Percentiles rank a stretch among this genome's conserved stretches.
Conservation (phyloP, 208 protist species). For the Wallacemonas sp. region DNA sequence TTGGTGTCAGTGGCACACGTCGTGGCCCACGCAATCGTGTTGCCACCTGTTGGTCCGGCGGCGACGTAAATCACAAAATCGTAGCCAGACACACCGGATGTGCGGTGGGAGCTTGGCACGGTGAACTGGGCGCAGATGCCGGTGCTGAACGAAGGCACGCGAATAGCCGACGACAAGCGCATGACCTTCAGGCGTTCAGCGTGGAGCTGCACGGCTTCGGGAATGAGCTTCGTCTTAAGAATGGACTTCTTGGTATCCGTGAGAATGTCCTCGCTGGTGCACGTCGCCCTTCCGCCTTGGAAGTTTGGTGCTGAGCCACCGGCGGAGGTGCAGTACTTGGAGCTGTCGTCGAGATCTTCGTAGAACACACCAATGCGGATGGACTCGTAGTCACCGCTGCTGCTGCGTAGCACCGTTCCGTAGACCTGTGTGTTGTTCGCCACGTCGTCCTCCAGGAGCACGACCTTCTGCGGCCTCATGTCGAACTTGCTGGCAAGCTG, state of each 20-base stretch:
- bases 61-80: conserved; percentile 78
- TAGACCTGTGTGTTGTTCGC: too few species aligned
- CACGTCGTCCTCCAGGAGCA: too few species aligned
- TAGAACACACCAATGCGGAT: conserved; percentile 42
- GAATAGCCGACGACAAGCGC: conserved; percentile 12
- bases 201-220: conserved; percentile 42
- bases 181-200: conserved; percentile 44
- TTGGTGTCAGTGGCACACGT: conserved; percentile 20
- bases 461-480: not conserved
- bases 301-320: conserved; percentile 17
- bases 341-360: conserved; percentile 26
- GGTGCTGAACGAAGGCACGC: conserved; percentile 5
- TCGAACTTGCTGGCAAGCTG: not conserved
- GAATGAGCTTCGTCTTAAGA: conserved; percentile 27
- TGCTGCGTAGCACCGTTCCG: not conserved
- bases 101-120: conserved; percentile 39
- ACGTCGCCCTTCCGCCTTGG: conserved; percentile 11
- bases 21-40: conserved; percentile 38
- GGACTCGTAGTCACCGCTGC: conserved; percentile 13
- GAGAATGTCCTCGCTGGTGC: conserved; percentile 26
- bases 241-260: conserved; percentile 23
- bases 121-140: conserved; percentile 34
- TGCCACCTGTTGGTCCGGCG: conserved; percentile 19
- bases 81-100: conserved; percentile 22
- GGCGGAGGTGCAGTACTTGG: conserved; percentile 34